Evolutionary conservation across 441 rosid species (phyloP).

Genomic region (Populus tomentosa): DNA sequence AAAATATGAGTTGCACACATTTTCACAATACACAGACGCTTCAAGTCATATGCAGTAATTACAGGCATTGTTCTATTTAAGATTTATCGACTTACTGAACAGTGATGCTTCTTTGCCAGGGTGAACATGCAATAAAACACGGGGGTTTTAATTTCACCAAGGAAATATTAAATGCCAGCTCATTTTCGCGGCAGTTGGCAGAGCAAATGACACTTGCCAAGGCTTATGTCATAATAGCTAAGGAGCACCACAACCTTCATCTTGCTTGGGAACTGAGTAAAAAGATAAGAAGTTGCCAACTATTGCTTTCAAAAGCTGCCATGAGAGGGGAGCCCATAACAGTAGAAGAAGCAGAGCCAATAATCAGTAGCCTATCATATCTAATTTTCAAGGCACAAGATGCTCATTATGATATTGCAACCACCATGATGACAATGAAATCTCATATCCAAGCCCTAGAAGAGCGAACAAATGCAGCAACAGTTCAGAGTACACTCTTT

Average conservation of each 20-base stretch:
- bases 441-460: constrained; percentile 95
- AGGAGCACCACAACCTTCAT: constrained; percentile 84
- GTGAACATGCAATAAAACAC: constrained; percentile 40
- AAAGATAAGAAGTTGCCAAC: constrained; percentile 75
- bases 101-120: constrained; percentile 31
- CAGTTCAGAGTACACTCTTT: constrained; percentile 67
- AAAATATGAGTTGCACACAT: background rate
- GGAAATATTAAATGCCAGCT: constrained; percentile 65
- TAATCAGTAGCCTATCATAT: constrained; percentile 61
- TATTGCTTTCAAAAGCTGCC: constrained; percentile 85
- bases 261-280: constrained; percentile 92
- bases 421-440: constrained; percentile 80
- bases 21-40: background rate
- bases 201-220: constrained; percentile 95
- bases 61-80: background rate
- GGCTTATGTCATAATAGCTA: constrained; percentile 92
- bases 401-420: constrained; percentile 87
- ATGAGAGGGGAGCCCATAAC: constrained; percentile 69
- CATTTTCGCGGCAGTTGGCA: constrained; percentile 74
- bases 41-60: background rate
- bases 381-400: constrained; percentile 85
- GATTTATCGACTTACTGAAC: constrained; percentile 14
- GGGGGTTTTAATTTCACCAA: constrained; percentile 55
- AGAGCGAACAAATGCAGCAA: constrained; percentile 88
- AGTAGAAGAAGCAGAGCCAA: constrained; percentile 65